Evolutionary conservation across 78 protist species (phyloP).

Genomic region (Dictyostelium capitatum): DNA sequence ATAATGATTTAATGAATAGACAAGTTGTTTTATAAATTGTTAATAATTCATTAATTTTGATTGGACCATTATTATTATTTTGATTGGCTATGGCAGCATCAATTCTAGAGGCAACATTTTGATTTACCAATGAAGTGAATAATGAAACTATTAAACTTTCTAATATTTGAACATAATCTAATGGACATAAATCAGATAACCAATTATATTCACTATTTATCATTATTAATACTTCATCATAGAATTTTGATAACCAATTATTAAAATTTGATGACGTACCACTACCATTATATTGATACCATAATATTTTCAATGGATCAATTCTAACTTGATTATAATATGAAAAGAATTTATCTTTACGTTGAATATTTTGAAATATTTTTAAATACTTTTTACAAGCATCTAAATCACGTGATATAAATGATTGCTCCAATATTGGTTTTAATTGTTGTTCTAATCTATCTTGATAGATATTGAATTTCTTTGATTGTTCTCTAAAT

Average conservation of each 20-base stretch:
- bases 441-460: conserved; percentile 15
- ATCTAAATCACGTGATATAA: conserved; percentile 13
- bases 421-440: conserved; percentile 11
- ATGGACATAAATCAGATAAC: neutral
- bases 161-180: neutral
- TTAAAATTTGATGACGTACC: neutral
- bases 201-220: conserved; percentile 10
- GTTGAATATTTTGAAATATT: conserved; percentile 40
- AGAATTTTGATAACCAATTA: conserved; percentile 44
- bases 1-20: conserved; percentile 26
- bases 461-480: conserved; percentile 40
- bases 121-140: conserved; percentile 21
- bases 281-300: conserved; percentile 34
- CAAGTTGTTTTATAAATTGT: conserved; percentile 36
- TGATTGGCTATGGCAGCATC: neutral
- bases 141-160: conserved; percentile 19
- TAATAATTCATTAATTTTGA: conserved; percentile 31
- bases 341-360: conserved; percentile 23
- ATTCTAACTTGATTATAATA: conserved; percentile 16
- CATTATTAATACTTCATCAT: conserved; percentile 36
- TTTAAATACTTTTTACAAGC: conserved; percentile 11
- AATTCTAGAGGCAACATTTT: conserved; percentile 20
- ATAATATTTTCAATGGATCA: conserved; percentile 31
- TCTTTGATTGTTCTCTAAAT: conserved; percentile 53
- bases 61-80: neutral